Base-by-base conservation (phyloP, 352 stramenopile species). In the Globisporangium megalacanthum region DNA sequence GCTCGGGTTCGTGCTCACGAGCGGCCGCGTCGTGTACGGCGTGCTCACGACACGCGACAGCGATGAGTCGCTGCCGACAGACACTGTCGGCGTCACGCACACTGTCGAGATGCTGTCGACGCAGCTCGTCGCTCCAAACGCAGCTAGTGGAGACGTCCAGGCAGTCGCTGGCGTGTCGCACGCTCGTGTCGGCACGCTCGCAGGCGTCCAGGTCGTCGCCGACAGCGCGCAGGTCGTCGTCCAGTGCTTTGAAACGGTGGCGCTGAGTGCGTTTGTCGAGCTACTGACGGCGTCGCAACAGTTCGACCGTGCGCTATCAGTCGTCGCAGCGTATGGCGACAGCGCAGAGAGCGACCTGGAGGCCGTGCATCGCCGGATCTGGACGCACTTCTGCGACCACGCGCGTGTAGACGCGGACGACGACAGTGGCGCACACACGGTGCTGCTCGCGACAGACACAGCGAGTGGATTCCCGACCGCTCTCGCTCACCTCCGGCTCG, bases 291-390 rank as follows among this genome's bases (percentile, higher is more conserved):
- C 56, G 22, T 55, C 52, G 19, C 46, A 70, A 0, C 56, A 73
- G 47, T 81, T 72, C 49, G 65, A 84, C 3, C 66, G 77, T 6
- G 77, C 69, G 10, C 57, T 89, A 10, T 58, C 51, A 14, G 49
- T 73, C 2, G 56, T 65, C 20, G 61, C 60, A 29, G 41, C 68
- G 6, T 61, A 65, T 29, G 56, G 53, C n/a, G 42, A 44, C n/a
- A 29, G 33, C 15, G 51, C 20, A 9, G 53, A 60, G 17, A 47
- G 82, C 25, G 64, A 76, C 14, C 39, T 70, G 11, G 75, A 86
- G n/a, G 35, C 39, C 5, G 75, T 89, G 31, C 77, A 88, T 44
- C 71, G 67, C 10, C 63, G 68, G 44, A 50, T 86, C 25, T 89
- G 79, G 79, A 54, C 51, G 5, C 48, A 80, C 14, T 89, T 77